Base-by-base conservation (phyloP, 1,139 yeast genomes). In the Eremothecium gossypii region DNA sequence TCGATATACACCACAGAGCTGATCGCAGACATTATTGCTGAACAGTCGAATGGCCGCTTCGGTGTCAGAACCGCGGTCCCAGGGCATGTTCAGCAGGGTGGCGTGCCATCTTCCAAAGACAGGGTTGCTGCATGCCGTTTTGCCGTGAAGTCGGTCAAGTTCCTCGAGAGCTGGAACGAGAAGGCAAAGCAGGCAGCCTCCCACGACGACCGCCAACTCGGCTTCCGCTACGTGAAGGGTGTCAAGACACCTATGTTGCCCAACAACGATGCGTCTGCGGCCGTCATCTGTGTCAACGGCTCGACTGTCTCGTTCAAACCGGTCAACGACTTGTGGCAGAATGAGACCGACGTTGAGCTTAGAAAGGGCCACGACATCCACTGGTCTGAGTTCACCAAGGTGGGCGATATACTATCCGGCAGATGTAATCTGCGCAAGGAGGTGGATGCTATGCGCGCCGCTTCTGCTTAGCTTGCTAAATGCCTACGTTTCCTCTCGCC, bases 61-160 rank as follows among this genome's bases (percentile, higher is more conserved):
- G 91, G 82, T 55, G 78, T 85, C 30, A 75, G 82, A 57, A 77
- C 87, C 6, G 91, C 91, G 2, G 70, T 79, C 46, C 91, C 91
- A 34, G 91, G 93, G 27, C 91, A 83, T 57, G 87, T 83, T 36
- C 91, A 83, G 66, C 91, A 91, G 66, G 98, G 98, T 64, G 95
- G 94, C 46, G 76, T 79, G 42, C 98, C 98, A 33, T 83, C 96
- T 3, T 86, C 97, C 7, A 84, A 87, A 65, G 98, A 91, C 64
- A 79, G 97, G 66, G 83, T 89, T 14, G 76, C 91, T 49, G 96
- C 95, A 11, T 83, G 94, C 10, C 76, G 97, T 61, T 81, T 82
- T 63, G 95, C 96, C 4, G 80, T 89, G 50, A 81, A 78, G 63
- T 86, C 96, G 43, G 80, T 87, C 41, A 83, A 84, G 60, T 91